phyloP scores from a whole-genome alignment of 306 rosid species.

The Vachellia pachyceras region DNA sequence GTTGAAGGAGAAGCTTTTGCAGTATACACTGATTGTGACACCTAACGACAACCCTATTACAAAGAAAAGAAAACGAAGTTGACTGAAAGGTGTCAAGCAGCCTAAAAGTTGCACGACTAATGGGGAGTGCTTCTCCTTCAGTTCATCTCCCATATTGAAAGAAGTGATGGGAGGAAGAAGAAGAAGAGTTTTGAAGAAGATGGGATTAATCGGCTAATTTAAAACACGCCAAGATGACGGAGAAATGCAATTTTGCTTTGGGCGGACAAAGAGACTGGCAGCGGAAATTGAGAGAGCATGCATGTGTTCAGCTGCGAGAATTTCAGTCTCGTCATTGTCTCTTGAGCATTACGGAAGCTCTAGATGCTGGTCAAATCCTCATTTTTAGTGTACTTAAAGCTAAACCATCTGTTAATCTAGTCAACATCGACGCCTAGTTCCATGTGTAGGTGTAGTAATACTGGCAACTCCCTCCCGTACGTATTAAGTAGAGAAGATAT shows the following conservation, averaged over 20 bases:
- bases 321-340: not conserved
- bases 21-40: constrained; percentile 43
- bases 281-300: constrained; percentile 37
- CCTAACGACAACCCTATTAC: constrained; percentile 57
- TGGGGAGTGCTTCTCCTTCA: constrained; percentile 34
- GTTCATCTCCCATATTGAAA: constrained; percentile 34
- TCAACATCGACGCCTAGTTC: not conserved
- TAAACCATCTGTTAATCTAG: not conserved
- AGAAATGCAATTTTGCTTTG: not conserved
- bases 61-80: constrained; percentile 41
- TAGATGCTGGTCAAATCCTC: not conserved
- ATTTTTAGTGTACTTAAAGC: not conserved
- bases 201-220: not conserved
- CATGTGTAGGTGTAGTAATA: not conserved
- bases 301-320: constrained; percentile 35
- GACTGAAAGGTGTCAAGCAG: too few relatives aligned
- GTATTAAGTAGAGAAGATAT: too few relatives aligned
- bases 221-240: not conserved
- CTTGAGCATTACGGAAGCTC: not conserved
- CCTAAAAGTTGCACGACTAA: constrained; percentile 28
- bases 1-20: constrained; percentile 34
- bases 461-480: too few relatives aligned
- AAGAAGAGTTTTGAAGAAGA: not conserved
- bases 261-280: not conserved
- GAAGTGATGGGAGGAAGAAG: not conserved